phyloP scores from a whole-genome alignment of 345 rosid genomes.

The Ricinus communis region DNA sequence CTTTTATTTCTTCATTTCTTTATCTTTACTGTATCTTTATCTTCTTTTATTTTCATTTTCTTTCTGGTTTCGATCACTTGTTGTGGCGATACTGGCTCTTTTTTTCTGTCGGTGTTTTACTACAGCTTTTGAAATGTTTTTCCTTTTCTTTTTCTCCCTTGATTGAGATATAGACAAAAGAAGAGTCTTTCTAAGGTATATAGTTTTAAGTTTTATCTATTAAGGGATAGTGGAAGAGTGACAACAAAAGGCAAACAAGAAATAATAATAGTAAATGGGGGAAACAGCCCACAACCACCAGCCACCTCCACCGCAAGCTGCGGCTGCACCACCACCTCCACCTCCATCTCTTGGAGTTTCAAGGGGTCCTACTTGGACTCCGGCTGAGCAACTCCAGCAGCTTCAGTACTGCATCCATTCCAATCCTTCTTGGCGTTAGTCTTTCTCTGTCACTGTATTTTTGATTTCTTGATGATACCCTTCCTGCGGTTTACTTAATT shows the following conservation, averaged over 20 bases:
- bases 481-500: not conserved
- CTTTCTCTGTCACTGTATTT: conserved; percentile 25
- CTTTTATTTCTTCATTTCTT: not conserved
- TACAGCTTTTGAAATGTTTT: not conserved
- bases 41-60: not conserved
- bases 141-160: too few species aligned
- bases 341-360: conserved; percentile 48
- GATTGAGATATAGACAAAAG: not conserved
- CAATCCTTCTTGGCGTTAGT: conserved; percentile 96
- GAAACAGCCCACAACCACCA: conserved; percentile 25
- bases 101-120: conserved; percentile 14
- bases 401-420: conserved; percentile 98
- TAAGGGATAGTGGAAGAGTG: too few species aligned
- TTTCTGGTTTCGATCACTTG: not conserved
- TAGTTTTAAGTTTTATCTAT: not conserved
- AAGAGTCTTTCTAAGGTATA: not conserved
- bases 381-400: conserved; percentile 86
- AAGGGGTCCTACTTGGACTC: conserved; percentile 69
- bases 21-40: not conserved
- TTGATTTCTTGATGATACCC: not conserved
- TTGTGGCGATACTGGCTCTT: not conserved
- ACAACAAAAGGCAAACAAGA: too few species aligned
- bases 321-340: conserved; percentile 33
- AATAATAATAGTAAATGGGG: conserved; percentile 13
- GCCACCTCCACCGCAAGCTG: conserved; percentile 43